Evolutionary conservation across 169 alveolate species (phyloP), one percentile per base, ranked within the genome.

Genomic region (Theileria orientalis): DNA sequence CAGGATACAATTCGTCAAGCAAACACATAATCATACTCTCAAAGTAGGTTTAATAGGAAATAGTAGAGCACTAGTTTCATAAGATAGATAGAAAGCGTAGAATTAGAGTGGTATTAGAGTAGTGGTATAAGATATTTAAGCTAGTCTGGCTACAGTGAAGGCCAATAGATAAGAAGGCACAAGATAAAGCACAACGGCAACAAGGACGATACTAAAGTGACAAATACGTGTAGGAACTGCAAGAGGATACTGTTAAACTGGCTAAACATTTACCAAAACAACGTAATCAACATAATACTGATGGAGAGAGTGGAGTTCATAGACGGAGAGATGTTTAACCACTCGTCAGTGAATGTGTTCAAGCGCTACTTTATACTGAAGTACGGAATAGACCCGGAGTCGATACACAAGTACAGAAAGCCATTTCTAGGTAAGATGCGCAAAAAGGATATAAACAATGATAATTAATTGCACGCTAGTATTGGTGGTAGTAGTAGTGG

Each of bases 281-380:
- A 74, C 14, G 47, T 82, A 13, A 35, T 82, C n/a, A 76, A 82
- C 63, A 68, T 66, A 16, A 59, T 74, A 3, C 40, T 82, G 1
- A 32, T 61, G 74, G 89, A 82, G 56, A 57, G 70, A 21, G 85
- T 82, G 49, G 84, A 72, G 67, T 82, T 82, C 52, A 72, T 82
- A 21, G 89, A 82, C 69, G 78, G 83, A 3, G 84, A 72, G 59
- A 66, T 72, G 21, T 63, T 82, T 37, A 73, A 82, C 70, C 80
- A 74, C 56, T 41, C 44, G 19, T 63, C 68, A 21, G 73, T 71
- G 11, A 69, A 64, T 64, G 54, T 82, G 23, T 72, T 73, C 57
- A 46, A 78, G 44, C 41, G 83, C 27, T 83, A 82, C 54, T 73
- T 82, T 37, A 59, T 74, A 51, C 54, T 63, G 32, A 74, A 67